phyloP scores from a whole-genome alignment of 345 rosid species.

The Capsella bursapastoris region DNA sequence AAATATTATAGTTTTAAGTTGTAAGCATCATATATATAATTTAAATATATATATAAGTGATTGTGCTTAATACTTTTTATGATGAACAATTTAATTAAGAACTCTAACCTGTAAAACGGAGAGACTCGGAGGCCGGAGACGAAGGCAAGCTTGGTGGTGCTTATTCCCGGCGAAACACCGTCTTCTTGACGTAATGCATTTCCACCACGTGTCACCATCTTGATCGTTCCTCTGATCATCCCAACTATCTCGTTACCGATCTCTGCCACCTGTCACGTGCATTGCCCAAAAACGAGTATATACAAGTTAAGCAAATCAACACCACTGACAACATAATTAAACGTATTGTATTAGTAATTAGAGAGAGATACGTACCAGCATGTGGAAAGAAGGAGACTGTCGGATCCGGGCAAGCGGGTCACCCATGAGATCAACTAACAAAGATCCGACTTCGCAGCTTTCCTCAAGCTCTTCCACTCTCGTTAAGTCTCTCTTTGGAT shows the following conservation, averaged over 20 bases:
- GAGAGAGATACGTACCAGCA: conserved; percentile 65
- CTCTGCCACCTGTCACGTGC: conserved; percentile 79
- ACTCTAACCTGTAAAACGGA: conserved; percentile 75
- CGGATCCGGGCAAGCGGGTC: conserved; percentile 99
- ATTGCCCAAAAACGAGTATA: conserved; percentile 16
- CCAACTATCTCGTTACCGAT: conserved; percentile 76
- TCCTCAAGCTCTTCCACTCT: conserved; percentile 80
- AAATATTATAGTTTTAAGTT: conserved; percentile 10
- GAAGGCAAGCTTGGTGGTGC: conserved; percentile 83
- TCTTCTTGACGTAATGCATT: conserved; percentile 31
- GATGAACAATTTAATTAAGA: too few species aligned
- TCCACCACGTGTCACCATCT: conserved; percentile 88
- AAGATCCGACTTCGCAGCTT: conserved; percentile 89
- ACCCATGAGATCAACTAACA: conserved; percentile 94
- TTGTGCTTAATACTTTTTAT: neutral
- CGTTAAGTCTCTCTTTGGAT: conserved; percentile 56
- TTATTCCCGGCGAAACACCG: conserved; percentile 21
- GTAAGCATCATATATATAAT: conserved; percentile 16
- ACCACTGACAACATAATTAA: conserved; percentile 2
- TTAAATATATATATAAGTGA: neutral
- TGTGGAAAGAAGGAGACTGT: conserved; percentile 92
- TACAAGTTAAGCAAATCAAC: neutral
- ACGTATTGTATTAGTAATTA: conserved; percentile 2
- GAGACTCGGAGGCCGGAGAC: conserved; percentile 94
- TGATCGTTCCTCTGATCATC: conserved; percentile 88